These are phyloP conservation scores for Colletotrichum tanaceti DNA, from an alignment of 2,329 filamentous ascomycete genomes.

Conservation along the genomic window DNA sequence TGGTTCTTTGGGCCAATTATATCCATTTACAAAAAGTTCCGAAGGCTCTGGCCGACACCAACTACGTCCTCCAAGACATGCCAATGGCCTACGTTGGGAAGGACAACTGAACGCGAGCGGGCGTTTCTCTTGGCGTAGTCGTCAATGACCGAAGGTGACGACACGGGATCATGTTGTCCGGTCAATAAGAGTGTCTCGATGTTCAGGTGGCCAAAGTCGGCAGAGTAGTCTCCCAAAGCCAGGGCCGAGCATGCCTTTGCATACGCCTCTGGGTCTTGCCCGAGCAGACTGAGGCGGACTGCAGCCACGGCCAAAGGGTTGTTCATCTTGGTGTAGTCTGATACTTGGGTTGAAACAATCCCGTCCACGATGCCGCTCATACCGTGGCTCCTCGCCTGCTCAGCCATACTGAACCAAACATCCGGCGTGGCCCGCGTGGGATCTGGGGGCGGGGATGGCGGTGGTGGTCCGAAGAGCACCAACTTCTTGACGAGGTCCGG, in stretches of 20 bases:
- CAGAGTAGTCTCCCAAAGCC: conserved; percentile 49
- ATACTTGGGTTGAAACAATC: conserved; percentile 52
- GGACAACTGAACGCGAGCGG: conserved; percentile 47
- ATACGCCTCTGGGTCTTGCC: conserved; percentile 64
- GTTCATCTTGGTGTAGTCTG: conserved; percentile 49
- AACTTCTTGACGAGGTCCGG: conserved; percentile 56
- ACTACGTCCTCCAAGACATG: conserved; percentile 60
- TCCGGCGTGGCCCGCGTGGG: conserved; percentile 45
- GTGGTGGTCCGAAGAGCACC: conserved; percentile 60
- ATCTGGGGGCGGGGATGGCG: conserved; percentile 57
- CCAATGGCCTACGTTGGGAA: conserved; percentile 62
- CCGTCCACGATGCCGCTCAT: conserved; percentile 57
- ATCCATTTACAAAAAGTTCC: conserved; percentile 24
- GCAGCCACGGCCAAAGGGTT: conserved; percentile 57
- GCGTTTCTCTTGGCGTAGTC: conserved; percentile 47
- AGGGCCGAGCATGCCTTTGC: conserved; percentile 65
- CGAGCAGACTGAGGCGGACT: conserved; percentile 56
- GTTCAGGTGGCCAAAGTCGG: conserved; percentile 48
- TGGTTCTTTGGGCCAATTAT: no score
- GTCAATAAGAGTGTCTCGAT: conserved; percentile 55
- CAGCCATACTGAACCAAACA: conserved; percentile 50
- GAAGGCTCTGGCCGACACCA: conserved; percentile 48
- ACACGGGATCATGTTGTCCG: conserved; percentile 59
- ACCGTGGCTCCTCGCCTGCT: conserved; percentile 55
- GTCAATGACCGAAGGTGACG: conserved; percentile 50